A percentile compares a stretch with the other conserved stretches of the same genome.
phyloP scores from a whole-genome alignment of 352 stramenopile species.

The Phytophthora brassicae region DNA sequence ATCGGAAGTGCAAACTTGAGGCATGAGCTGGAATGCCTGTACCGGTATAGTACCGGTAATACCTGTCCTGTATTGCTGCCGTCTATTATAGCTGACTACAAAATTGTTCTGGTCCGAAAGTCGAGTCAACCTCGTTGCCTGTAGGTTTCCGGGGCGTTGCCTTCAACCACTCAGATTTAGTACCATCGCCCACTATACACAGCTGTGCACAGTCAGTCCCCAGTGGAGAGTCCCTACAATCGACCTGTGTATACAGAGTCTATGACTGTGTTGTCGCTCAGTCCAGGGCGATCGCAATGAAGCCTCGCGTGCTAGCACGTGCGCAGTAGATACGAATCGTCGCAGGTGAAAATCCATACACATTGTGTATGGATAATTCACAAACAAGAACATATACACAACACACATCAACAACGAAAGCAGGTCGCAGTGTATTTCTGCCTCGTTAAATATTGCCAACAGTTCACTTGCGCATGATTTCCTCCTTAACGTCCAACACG shows the following conservation, averaged over 20 bases:
- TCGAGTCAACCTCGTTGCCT: background rate
- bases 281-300: too few relatives aligned
- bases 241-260: too few relatives aligned
- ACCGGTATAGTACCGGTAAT: background rate
- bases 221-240: too few relatives aligned
- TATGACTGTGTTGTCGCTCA: too few relatives aligned
- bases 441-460: constrained; percentile 36
- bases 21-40: background rate
- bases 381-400: background rate
- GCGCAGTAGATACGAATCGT: too few relatives aligned
- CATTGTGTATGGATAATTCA: too few relatives aligned
- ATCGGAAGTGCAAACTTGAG: too few relatives aligned
- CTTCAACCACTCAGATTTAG: constrained; percentile 2
- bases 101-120: background rate
- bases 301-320: too few relatives aligned
- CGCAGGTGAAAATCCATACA: constrained; percentile 1
- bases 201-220: background rate
- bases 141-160: background rate
- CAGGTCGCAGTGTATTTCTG: background rate
- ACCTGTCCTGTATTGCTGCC: background rate
- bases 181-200: background rate
- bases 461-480: constrained; percentile 68
- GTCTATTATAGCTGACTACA: background rate
- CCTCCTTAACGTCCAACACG: constrained; percentile 66
- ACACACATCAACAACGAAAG: background rate